Percentiles rank a stretch among this genome's conserved stretches.
Evolutionary conservation across 169 alveolate species (phyloP).

Genomic region (Eimeria tenella): DNA sequence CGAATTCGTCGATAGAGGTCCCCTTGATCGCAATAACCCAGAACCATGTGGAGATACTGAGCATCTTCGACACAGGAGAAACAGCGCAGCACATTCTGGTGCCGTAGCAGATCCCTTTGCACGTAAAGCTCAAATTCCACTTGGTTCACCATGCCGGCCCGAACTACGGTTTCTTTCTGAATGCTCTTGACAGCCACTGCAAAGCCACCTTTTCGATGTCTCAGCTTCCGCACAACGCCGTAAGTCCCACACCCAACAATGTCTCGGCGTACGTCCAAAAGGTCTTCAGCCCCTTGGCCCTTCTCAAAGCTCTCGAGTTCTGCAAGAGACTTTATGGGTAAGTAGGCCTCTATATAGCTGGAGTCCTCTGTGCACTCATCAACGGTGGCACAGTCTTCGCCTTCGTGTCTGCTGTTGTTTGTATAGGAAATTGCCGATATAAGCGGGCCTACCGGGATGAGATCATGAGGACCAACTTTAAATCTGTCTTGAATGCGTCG

Average conservation of each 20-base stretch:
- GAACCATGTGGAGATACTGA: slow-evolving; percentile 90
- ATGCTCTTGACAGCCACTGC: slow-evolving; percentile 93
- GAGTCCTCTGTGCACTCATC: slow-evolving; percentile 51
- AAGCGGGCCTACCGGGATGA: slow-evolving; percentile 66
- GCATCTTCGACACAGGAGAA: slow-evolving; percentile 93
- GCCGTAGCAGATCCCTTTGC: slow-evolving; percentile 90
- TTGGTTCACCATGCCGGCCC: slow-evolving; percentile 86
- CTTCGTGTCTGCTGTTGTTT: background rate
- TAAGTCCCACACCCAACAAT: slow-evolving; percentile 94
- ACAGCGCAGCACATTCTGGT: slow-evolving; percentile 90
- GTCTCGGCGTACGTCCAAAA: slow-evolving; percentile 35
- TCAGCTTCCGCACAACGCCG: slow-evolving; percentile 93
- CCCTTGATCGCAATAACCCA: slow-evolving; percentile 94
- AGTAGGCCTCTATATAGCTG: slow-evolving; percentile 49
- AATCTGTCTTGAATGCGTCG: slow-evolving; percentile 23
- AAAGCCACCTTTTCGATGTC: slow-evolving; percentile 88
- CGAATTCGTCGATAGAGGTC: slow-evolving; percentile 91
- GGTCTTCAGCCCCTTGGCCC: slow-evolving; percentile 58
- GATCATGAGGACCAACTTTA: slow-evolving; percentile 46
- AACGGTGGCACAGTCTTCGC: background rate
- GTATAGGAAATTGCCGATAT: slow-evolving; percentile 38
- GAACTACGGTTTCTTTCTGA: slow-evolving; percentile 89
- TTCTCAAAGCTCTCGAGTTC: slow-evolving; percentile 45
- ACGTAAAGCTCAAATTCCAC: slow-evolving; percentile 92
- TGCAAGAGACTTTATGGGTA: slow-evolving; percentile 53